Base-by-base conservation (phyloP, 2,329 filamentous ascomycete species). In the Microdochium paspali region DNA sequence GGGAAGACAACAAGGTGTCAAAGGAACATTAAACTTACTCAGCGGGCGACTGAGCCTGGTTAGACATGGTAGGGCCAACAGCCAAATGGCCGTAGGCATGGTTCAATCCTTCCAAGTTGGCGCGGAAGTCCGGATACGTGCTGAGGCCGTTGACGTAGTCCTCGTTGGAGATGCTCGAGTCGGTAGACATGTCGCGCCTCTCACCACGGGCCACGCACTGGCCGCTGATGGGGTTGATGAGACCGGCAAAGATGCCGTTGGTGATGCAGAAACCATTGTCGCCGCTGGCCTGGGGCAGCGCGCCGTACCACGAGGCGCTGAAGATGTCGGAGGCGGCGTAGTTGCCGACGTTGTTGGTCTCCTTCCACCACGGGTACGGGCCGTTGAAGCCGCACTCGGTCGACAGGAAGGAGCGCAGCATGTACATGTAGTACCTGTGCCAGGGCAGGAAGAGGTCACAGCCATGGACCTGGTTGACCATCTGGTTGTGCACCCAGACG, bases 71-170 rank as follows among this genome's bases (percentile, higher is more conserved):
- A 32, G 55, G 56, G 30, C 61, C 61, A 4, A 63, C 47, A 43
- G 59, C 59, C 56, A 62, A 61, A 56, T 64, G 61, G 49, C 60
- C 59, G 35, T 61, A 57, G 6, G 58, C 61, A 53, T 64, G 61
- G 54, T 54, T 61, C 18, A 59, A 59, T 35, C 42, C 46, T 46
- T 53, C 51, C 25, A 47, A 23, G 45, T 50, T 50, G 23, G 25
- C 39, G 24, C 47, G 45, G 20, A 50, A 46, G 26, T 45, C 50
- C 12, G 48, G 32, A 43, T 50, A 47, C 15, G 39, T 18, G 35
- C 15, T 18, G 35, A n/a, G 35, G 15, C 15, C 6, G 35, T 40
- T 40, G 35, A 40, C 35, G 35, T 40, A 40, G 35, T 40, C 35
- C 35, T 40, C 35, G 35, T 40, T 40, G 35, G 4, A n/a, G 5